Percentiles rank a stretch among this genome's conserved stretches.
These are phyloP conservation scores for Mycosphaerella arachidis DNA, from an alignment of 2,329 filamentous ascomycete genomes.

Conservation along the genomic window DNA sequence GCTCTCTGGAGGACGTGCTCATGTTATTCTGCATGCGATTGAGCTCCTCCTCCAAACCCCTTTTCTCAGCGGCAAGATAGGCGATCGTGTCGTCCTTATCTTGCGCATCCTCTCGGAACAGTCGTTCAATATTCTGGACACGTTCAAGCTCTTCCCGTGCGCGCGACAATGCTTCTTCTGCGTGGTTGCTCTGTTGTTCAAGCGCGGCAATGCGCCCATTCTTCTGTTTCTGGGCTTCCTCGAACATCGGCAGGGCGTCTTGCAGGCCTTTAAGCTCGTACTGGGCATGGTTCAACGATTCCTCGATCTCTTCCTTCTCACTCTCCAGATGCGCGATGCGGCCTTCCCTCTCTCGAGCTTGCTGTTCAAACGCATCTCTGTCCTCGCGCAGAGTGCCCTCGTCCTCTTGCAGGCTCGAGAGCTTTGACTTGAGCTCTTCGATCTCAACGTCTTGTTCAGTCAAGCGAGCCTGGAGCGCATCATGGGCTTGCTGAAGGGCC, in stretches of 20 bases:
- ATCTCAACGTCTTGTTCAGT: slow-evolving; percentile 15
- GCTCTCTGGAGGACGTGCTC: background rate
- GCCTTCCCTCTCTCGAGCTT: slow-evolving; percentile 4
- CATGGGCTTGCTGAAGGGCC: slow-evolving; percentile 3
- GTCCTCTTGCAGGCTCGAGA: slow-evolving; percentile 1
- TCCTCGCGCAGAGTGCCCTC: slow-evolving; percentile 16
- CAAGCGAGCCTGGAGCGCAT: background rate
- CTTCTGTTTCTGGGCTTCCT: slow-evolving; percentile 3
- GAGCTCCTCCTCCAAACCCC: slow-evolving; percentile 1
- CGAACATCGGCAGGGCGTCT: background rate
- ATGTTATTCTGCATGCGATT: background rate
- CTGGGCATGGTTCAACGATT: background rate
- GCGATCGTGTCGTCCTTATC: slow-evolving; percentile 4
- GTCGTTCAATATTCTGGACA: background rate
- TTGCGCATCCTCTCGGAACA: background rate
- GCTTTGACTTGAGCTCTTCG: slow-evolving; percentile 17
- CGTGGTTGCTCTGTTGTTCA: background rate
- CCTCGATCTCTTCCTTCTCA: background rate
- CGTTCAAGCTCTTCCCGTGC: background rate
- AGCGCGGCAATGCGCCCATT: background rate
- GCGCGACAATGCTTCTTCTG: background rate
- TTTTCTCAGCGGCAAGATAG: background rate
- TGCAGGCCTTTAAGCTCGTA: background rate
- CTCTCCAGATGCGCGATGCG: background rate
- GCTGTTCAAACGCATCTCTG: slow-evolving; percentile 18